phyloP scores from a whole-genome alignment of 352 stramenopile genomes.

The Globisporangium radiosum region DNA sequence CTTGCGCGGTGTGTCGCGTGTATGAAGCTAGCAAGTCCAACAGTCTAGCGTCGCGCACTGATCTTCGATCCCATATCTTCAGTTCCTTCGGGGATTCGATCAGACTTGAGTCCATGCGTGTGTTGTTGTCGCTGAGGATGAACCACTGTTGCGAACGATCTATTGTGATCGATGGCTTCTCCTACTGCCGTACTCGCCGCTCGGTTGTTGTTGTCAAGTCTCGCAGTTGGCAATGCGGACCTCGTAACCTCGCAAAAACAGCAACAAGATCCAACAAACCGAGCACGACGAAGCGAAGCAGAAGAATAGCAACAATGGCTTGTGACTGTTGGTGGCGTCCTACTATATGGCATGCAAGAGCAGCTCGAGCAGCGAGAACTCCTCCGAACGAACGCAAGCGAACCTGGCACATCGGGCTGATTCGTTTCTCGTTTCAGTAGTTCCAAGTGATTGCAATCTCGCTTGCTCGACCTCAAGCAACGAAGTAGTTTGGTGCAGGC shows the following conservation, averaged over 20 bases:
- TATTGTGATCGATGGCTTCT: background rate
- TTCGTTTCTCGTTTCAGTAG: no score
- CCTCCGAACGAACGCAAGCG: no score
- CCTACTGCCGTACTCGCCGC: background rate
- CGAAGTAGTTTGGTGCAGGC: no score
- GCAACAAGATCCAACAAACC: no score
- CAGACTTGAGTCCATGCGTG: background rate
- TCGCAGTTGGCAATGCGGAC: no score
- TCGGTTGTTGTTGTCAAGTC: no score
- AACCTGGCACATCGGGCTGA: no score
- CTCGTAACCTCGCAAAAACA: no score
- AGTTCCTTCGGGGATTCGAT: background rate
- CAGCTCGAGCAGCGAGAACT: no score
- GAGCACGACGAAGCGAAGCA: background rate
- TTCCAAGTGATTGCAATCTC: no score
- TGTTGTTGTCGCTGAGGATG: background rate
- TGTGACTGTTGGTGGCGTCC: background rate
- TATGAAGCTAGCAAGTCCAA: background rate
- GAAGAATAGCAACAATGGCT: background rate
- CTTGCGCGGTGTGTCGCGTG: background rate
- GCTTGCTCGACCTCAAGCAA: no score
- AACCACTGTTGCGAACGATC: background rate
- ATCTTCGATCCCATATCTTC: background rate
- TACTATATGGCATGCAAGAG: background rate
- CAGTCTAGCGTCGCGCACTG: background rate